A percentile compares a stretch with the other conserved stretches of the same genome.
Evolutionary conservation across 306 rosid species (phyloP).

Genomic region (Cotoneaster glaucophyllus): DNA sequence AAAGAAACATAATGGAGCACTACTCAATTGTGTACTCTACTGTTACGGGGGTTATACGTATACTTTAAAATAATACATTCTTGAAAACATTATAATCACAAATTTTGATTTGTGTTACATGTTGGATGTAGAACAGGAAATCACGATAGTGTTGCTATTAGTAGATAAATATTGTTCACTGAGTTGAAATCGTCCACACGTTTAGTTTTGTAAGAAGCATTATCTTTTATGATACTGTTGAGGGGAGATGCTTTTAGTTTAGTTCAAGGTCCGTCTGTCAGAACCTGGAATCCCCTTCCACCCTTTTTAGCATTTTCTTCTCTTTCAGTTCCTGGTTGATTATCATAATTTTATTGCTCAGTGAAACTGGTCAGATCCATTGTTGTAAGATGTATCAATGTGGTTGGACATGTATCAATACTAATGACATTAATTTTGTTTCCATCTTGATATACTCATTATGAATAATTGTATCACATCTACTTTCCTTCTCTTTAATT

Average conservation of each 20-base stretch:
- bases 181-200: not conserved
- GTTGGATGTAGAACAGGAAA: not conserved
- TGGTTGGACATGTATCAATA: not conserved
- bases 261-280: not conserved
- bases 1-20: not conserved
- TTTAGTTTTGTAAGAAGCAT: not conserved
- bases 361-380: no score
- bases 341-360: not conserved
- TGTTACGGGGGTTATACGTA: not conserved
- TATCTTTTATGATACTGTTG: not conserved
- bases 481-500: not conserved
- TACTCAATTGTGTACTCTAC: not conserved
- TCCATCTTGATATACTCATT: not conserved
- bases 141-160: not conserved
- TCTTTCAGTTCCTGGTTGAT: not conserved
- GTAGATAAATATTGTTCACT: no score
- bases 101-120: not conserved
- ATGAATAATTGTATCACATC: not conserved
- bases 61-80: not conserved
- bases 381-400: not conserved
- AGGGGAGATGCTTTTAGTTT: not conserved
- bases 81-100: not conserved
- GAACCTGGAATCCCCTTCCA: not conserved
- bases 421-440: not conserved
- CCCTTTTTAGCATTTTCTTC: not conserved